Conservation (phyloP, 2,329 filamentous ascomycete species). For the Fusarium irregulare region DNA sequence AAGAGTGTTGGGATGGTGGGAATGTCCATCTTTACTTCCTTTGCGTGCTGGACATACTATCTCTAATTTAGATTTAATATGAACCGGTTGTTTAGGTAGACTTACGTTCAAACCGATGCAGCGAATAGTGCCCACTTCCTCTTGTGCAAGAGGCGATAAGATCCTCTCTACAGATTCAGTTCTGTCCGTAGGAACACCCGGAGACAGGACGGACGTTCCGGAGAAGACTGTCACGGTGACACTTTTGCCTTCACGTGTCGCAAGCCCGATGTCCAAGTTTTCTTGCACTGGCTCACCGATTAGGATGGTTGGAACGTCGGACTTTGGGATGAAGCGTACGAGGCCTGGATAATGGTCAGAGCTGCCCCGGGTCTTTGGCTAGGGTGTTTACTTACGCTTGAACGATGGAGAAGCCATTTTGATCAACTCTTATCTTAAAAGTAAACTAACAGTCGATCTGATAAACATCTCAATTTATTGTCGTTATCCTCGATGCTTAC, state of each 20-base stretch:
- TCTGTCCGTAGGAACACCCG: neutral
- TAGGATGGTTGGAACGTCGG: neutral
- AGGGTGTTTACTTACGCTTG: neutral
- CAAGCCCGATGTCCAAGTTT: neutral
- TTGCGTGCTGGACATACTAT: slow-evolving; percentile 13
- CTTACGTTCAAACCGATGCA: slow-evolving; percentile 8
- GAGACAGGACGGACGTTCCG: neutral
- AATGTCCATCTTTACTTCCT: slow-evolving; percentile 8
- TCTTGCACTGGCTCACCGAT: slow-evolving; percentile 1
- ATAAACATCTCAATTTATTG: no score
- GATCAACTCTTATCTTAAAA: no score
- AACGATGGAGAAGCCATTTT: neutral
- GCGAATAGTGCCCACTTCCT: neutral
- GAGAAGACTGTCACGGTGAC: neutral
- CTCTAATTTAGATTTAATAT: no score
- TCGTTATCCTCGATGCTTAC: no score
- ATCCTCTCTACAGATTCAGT: neutral
- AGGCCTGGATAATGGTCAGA: neutral
- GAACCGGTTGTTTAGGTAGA: no score
- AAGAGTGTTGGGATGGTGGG: slow-evolving; percentile 9
- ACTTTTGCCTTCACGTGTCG: neutral
- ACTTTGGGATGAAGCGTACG: slow-evolving; percentile 17
- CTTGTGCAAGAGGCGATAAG: slow-evolving; percentile 3
- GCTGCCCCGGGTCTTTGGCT: no score
- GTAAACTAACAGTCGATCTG: no score